Conservation (phyloP, 495 filamentous ascomycete species). For the Podospora didyma region DNA sequence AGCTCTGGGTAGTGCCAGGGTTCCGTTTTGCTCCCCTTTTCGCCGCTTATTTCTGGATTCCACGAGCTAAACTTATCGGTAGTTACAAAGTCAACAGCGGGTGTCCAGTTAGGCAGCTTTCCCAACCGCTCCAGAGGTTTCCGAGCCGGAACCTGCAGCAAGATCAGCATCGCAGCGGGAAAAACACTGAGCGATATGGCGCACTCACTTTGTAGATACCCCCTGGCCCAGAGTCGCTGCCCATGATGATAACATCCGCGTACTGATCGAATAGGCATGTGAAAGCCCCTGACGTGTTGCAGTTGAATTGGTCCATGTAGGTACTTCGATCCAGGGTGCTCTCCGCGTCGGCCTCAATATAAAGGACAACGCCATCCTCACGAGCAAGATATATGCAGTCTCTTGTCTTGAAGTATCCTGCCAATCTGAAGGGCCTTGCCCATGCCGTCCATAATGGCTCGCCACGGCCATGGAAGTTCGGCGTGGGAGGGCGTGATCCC, state of each 20-base stretch:
- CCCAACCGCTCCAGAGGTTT: constrained; percentile 44
- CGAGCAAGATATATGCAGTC: constrained; percentile 77
- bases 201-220: constrained; percentile 64
- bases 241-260: constrained; percentile 73
- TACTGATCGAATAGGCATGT: constrained; percentile 47
- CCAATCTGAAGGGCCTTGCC: constrained; percentile 65
- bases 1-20: constrained; percentile 13
- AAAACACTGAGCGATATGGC: neutral
- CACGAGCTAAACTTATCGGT: constrained; percentile 29
- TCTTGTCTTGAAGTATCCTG: constrained; percentile 51
- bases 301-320: constrained; percentile 55
- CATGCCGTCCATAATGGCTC: constrained; percentile 57
- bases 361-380: constrained; percentile 72
- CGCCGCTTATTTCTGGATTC: constrained; percentile 5
- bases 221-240: constrained; percentile 78
- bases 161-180: constrained; percentile 14
- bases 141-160: constrained; percentile 32
- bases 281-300: constrained; percentile 63
- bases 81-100: constrained; percentile 65
- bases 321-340: constrained; percentile 44
- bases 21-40: constrained; percentile 9
- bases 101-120: constrained; percentile 72
- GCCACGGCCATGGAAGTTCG: constrained; percentile 34
- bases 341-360: constrained; percentile 58
- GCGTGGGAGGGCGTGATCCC: constrained; percentile 24